Base-by-base conservation (phyloP, 2,329 filamentous ascomycete genomes). In the Hawksworthiomyces lignivorus region DNA sequence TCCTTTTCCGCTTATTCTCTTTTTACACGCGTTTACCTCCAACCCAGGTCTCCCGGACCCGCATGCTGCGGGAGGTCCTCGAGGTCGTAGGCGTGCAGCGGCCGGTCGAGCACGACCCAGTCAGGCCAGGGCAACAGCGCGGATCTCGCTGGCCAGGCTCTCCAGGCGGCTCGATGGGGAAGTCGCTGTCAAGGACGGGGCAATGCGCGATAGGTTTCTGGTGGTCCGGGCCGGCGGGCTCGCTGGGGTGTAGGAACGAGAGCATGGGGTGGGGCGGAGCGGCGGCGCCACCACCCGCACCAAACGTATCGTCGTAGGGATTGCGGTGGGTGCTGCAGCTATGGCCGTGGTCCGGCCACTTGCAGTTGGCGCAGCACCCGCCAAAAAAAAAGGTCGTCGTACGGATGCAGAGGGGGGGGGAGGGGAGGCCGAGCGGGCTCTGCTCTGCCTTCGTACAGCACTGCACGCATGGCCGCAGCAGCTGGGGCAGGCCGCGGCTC, bases 251-350 rank as follows among this genome's bases (percentile, higher is more conserved):
- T 2, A 82, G 66, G 2, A 84, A 59, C 0, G 75, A 77, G 10
- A 65, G 64, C 80, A 85, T 84, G 18, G 78, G 69, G 57, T 86
- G 85, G 1, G 80, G n/a, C n/a, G n/a, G n/a, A n/a, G n/a, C n/a
- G n/a, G n/a, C n/a, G n/a, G n/a, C n/a, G n/a, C n/a, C n/a, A n/a
- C n/a, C n/a, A n/a, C n/a, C n/a, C n/a, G n/a, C n/a, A n/a, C n/a
- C n/a, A n/a, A n/a, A n/a, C n/a, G n/a, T n/a, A n/a, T n/a, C n/a
- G n/a, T n/a, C n/a, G n/a, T n/a, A n/a, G n/a, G n/a, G n/a, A n/a
- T n/a, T n/a, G n/a, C n/a, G n/a, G n/a, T n/a, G n/a, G n/a, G n/a
- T n/a, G n/a, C n/a, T n/a, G n/a, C n/a, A n/a, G n/a, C n/a, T n/a
- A n/a, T n/a, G n/a, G n/a, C n/a, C n/a, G n/a, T n/a, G n/a, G n/a